phyloP scores from a whole-genome alignment of 495 filamentous ascomycete genomes.

The Jackrogersella minutella region DNA sequence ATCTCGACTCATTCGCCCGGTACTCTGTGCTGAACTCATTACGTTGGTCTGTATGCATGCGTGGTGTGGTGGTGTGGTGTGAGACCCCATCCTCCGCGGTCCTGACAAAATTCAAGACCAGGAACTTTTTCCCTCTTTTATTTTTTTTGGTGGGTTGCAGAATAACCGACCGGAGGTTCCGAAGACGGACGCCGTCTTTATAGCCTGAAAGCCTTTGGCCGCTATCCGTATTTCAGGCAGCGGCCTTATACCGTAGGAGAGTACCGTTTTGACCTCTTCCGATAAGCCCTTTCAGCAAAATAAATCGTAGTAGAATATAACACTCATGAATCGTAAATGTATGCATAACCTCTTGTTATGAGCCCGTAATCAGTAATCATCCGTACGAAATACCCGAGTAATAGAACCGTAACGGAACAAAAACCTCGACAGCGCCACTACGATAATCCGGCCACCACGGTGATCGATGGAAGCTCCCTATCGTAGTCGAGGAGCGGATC shows the following conservation, averaged over 20 bases:
- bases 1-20: slow-evolving; percentile 17
- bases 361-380: slow-evolving; percentile 31
- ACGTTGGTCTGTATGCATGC: not conserved
- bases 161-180: slow-evolving; percentile 30
- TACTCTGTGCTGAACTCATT: slow-evolving; percentile 26
- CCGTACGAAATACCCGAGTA: slow-evolving; percentile 28
- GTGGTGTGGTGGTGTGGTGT: not conserved
- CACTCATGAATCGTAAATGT: slow-evolving; percentile 43
- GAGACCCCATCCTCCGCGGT: slow-evolving; percentile 12
- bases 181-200: slow-evolving; percentile 33
- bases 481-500: slow-evolving; percentile 19
- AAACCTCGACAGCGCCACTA: slow-evolving; percentile 11
- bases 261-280: slow-evolving; percentile 44
- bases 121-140: too few species aligned
- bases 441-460: slow-evolving; percentile 25
- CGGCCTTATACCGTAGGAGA: slow-evolving; percentile 36
- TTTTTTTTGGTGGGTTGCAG: slow-evolving; percentile 19
- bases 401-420: slow-evolving; percentile 16
- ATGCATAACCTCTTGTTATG: slow-evolving; percentile 25
- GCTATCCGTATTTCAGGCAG: slow-evolving; percentile 36
- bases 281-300: slow-evolving; percentile 31
- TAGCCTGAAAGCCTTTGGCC: slow-evolving; percentile 39
- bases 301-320: slow-evolving; percentile 28
- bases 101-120: slow-evolving; percentile 15
- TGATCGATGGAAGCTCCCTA: slow-evolving; percentile 28